Evolutionary conservation across 768 basidiomycete genomes (phyloP).

Genomic region (Rhodotorula taiwanensis): DNA sequence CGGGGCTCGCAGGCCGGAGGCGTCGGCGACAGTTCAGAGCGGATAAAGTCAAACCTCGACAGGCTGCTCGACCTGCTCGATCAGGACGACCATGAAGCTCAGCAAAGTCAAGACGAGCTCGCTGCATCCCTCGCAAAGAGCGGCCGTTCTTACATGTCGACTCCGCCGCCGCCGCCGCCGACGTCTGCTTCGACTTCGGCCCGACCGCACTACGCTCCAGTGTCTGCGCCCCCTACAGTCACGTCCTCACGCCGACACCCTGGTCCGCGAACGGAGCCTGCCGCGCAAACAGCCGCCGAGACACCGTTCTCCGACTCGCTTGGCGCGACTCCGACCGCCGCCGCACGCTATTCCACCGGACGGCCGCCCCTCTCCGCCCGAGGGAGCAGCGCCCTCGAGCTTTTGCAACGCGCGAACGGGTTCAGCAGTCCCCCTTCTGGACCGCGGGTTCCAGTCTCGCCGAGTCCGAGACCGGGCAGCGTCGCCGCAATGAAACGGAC

Average conservation of each 20-base stretch:
- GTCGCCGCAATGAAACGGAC: slow-evolving; percentile 15
- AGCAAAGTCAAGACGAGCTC: no score
- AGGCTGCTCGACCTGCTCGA: slow-evolving; percentile 22
- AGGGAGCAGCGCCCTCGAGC: neutral
- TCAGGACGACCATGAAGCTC: neutral
- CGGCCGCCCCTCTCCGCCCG: neutral
- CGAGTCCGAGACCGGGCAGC: slow-evolving; percentile 26
- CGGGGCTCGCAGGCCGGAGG: neutral
- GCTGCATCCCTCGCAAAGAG: neutral
- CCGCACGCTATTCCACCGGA: neutral
- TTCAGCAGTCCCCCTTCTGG: neutral
- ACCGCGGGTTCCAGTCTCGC: slow-evolving; percentile 6
- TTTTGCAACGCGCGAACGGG: neutral
- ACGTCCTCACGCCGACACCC: no score
- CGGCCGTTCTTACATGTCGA: neutral
- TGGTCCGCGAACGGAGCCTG: no score
- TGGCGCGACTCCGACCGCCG: neutral
- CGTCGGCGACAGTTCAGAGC: neutral
- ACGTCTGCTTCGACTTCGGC: neutral
- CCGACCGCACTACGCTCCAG: neutral
- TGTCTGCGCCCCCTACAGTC: no score
- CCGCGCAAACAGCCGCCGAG: no score
- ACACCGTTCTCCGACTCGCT: neutral
- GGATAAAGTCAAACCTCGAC: slow-evolving; percentile 17
- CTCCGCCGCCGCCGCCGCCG: slow-evolving; percentile 1